Evolutionary conservation across 257 asterid genomes (phyloP).

Genomic region (Rehmannia glutinosa): DNA sequence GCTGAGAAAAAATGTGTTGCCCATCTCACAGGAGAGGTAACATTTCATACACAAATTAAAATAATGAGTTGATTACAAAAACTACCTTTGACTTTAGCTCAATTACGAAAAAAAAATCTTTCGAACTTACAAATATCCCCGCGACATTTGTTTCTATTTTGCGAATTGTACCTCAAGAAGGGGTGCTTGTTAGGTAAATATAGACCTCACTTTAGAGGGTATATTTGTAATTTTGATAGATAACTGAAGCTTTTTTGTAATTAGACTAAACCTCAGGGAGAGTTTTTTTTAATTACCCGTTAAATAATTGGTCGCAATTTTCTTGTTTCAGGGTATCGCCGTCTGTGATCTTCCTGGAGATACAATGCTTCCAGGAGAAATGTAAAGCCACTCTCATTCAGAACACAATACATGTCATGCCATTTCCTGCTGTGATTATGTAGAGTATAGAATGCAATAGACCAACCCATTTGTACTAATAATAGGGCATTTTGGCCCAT

Average conservation of each 20-base stretch:
- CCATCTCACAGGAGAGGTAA: slow-evolving; percentile 95
- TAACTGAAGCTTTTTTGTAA: too few species aligned
- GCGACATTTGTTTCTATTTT: too few species aligned
- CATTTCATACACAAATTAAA: not conserved
- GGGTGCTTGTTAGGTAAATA: too few species aligned
- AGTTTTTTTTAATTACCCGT: too few species aligned
- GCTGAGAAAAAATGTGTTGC: slow-evolving; percentile 99
- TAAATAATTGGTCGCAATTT: not conserved
- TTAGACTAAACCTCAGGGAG: too few species aligned
- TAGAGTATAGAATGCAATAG: slow-evolving; percentile 3
- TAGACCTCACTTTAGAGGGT: too few species aligned
- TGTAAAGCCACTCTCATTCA: slow-evolving; percentile 27
- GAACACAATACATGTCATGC: not conserved
- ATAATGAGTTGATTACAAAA: not conserved
- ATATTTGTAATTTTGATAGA: too few species aligned
- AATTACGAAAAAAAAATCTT: too few species aligned
- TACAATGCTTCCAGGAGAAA: slow-evolving; percentile 98
- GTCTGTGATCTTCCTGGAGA: slow-evolving; percentile 95
- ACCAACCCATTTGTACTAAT: not conserved
- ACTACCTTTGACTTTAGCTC: too few species aligned
- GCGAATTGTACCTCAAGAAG: too few species aligned
- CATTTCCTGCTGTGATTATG: slow-evolving; percentile 1
- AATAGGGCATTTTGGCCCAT: slow-evolving; percentile 14
- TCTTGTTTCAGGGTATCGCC: slow-evolving; percentile 56
- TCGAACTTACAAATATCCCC: too few species aligned